A percentile compares a stretch with the other conserved stretches of the same genome.
These are phyloP conservation scores for Stagonosporopsis vannaccii DNA, from an alignment of 2,329 filamentous ascomycete species.

Conservation along the genomic window DNA sequence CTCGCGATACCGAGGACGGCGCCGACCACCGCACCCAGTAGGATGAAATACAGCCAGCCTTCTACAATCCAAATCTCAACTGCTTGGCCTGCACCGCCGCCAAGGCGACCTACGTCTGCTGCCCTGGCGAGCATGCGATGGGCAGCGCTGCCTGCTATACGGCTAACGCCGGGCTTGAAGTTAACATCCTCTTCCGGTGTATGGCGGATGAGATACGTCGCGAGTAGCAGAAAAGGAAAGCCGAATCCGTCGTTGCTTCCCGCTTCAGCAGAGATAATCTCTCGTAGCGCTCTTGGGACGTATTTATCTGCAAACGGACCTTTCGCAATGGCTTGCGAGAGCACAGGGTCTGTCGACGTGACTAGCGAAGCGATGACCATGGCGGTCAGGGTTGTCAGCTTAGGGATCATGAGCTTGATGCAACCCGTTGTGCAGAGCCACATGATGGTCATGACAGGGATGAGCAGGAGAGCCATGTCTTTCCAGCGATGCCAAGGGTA, in stretches of 20 bases:
- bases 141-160: background rate
- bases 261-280: constrained; percentile 69
- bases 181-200: constrained; percentile 48
- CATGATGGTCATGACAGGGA: constrained; percentile 69
- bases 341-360: constrained; percentile 68
- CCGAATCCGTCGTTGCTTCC: constrained; percentile 70
- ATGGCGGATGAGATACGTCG: constrained; percentile 64
- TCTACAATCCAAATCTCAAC: constrained; percentile 66
- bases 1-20: constrained; percentile 58
- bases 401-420: constrained; percentile 63
- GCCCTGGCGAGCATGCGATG: constrained; percentile 20
- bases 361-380: constrained; percentile 68
- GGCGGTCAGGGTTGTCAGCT: constrained; percentile 57
- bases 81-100: constrained; percentile 60
- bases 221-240: constrained; percentile 66
- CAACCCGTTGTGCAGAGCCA: constrained; percentile 67
- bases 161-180: constrained; percentile 27
- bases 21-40: constrained; percentile 63
- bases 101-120: constrained; percentile 59
- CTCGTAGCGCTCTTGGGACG: constrained; percentile 63
- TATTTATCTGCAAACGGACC: constrained; percentile 69
- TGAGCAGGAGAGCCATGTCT: constrained; percentile 62
- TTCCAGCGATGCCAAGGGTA: constrained; percentile 61
- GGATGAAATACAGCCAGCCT: constrained; percentile 66
- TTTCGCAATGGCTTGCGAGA: constrained; percentile 69